Conservation (phyloP, 192 early-diverging fungal species). For the Chytriomyces confervae region DNA sequence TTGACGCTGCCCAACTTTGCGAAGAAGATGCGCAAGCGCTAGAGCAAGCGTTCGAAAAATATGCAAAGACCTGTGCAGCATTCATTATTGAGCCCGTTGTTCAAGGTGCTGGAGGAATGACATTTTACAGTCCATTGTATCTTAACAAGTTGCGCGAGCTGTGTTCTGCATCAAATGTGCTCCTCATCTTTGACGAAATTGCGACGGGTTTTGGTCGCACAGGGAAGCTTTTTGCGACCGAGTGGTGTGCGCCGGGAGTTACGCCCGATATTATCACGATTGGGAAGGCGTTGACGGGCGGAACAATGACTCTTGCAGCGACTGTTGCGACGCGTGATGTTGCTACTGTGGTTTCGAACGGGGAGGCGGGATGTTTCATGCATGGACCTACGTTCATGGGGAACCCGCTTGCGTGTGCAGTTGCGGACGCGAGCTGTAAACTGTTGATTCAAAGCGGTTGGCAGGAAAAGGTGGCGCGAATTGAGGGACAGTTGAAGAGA, state of each 20-base stretch:
- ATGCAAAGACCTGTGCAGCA: conserved; percentile 37
- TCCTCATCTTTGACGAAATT: conserved; percentile 84
- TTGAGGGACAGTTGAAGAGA: conserved; percentile 12
- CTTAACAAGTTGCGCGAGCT: conserved; percentile 68
- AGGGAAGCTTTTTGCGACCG: conserved; percentile 27
- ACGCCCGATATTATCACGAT: conserved; percentile 79
- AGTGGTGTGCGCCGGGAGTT: conserved; percentile 16
- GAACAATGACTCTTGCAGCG: conserved; percentile 70
- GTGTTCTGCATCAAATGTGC: conserved; percentile 50
- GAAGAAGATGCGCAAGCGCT: conserved; percentile 49
- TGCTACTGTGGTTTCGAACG: conserved; percentile 69
- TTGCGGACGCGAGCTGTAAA: conserved; percentile 54
- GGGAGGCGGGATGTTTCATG: conserved; percentile 73
- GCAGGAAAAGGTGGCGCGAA: conserved; percentile 6
- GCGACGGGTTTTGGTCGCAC: conserved; percentile 50
- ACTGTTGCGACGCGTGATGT: conserved; percentile 70
- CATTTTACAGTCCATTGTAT: conserved; percentile 79
- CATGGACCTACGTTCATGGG: conserved; percentile 88
- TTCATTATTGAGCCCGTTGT: conserved; percentile 79
- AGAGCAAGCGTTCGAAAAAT: conserved; percentile 1
- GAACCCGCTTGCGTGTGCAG: conserved; percentile 79
- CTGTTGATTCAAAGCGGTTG: conserved; percentile 19
- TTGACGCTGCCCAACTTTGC: conserved; percentile 41
- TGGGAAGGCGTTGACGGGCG: conserved; percentile 81
- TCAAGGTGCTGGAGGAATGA: conserved; percentile 86